Base-by-base conservation (phyloP, 179 eudicot species). In the Silene coronaria region DNA sequence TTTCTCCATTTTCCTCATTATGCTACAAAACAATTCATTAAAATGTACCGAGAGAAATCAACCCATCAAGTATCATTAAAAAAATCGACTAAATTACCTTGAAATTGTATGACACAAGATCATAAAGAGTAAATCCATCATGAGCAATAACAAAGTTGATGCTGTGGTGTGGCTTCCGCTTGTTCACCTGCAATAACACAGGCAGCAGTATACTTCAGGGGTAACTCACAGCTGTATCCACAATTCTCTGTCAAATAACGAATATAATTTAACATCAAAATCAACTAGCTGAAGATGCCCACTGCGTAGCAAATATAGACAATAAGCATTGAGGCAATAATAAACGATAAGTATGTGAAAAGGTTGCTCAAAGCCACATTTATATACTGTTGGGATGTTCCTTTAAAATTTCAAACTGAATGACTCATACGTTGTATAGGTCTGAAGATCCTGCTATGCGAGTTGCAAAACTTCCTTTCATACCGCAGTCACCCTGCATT, bases 391-490 rank as follows among this genome's bases (percentile, higher is more conserved):
- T 16, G 21, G 61, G 46, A 32, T 22, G 14, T 24, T 32, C n/a
- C 32, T 11, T 27, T 24, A 38, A 4, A 23, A 75, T 14, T 27
- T 57, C 21, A 45, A 73, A 23, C 51, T 53, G 38, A 73, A 70
- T 46, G 67, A 68, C 21, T 60, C 88, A 76, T 86, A 95, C 99
- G 71, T 78, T 86, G 82, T 91, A 96, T 38, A 96, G 82, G 76
- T 96, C 99, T 42, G 98, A 92, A 75, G 99, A 96, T 85, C 99
- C 98, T 53, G 99, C 76, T 59, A 96, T 76, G 21, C 99, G 95
- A 82, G 92, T 91, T 74, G 99, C 99, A 79, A 96, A 91, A 74
- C 82, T 81, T 77, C 96, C 97, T 82, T 96, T 96, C 96, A 96
- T 83, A 72, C 97, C 98, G 72, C 79, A 76, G 62, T 96, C 99